These are phyloP conservation scores for Candida peoriensis DNA, from an alignment of 805 yeast genomes.

Conservation along the genomic window DNA sequence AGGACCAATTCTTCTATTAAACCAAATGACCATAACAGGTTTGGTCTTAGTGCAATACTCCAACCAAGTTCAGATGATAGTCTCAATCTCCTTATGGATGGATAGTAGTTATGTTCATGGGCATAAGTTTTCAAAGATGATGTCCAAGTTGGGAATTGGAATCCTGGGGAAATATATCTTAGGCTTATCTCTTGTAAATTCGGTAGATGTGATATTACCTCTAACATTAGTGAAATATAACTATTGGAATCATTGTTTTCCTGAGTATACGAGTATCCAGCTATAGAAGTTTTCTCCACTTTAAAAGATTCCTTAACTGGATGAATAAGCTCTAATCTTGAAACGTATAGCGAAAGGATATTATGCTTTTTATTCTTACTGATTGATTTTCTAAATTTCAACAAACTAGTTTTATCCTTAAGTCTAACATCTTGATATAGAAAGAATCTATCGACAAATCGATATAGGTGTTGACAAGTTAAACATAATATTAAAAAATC, in stretches of 20 bases:
- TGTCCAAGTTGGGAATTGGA: slow-evolving; percentile 33
- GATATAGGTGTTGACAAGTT: slow-evolving; percentile 33
- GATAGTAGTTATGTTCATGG: slow-evolving; percentile 21
- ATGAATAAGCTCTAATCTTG: slow-evolving; percentile 13
- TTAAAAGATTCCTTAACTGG: slow-evolving; percentile 14
- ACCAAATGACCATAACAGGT: slow-evolving; percentile 41
- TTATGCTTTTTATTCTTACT: slow-evolving; percentile 27
- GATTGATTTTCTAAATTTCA: slow-evolving; percentile 32
- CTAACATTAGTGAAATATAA: slow-evolving; percentile 34
- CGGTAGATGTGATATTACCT: slow-evolving; percentile 41
- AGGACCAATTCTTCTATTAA: slow-evolving; percentile 39
- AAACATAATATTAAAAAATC: slow-evolving; percentile 27
- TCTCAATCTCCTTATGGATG: slow-evolving; percentile 28
- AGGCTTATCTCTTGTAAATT: slow-evolving; percentile 38
- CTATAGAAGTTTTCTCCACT: slow-evolving; percentile 15
- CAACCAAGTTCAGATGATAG: slow-evolving; percentile 43
- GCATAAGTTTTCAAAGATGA: slow-evolving; percentile 23
- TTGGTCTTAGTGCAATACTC: slow-evolving; percentile 47
- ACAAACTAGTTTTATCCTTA: slow-evolving; percentile 11
- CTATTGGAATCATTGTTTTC: slow-evolving; percentile 13
- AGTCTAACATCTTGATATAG: slow-evolving; percentile 33
- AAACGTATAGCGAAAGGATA: slow-evolving; percentile 19
- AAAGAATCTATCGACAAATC: slow-evolving; percentile 31
- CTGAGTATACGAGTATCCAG: slow-evolving; percentile 19
- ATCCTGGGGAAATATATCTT: slow-evolving; percentile 45